Conservation (phyloP, 805 yeast genomes). For the Saturnispora galanensis region DNA sequence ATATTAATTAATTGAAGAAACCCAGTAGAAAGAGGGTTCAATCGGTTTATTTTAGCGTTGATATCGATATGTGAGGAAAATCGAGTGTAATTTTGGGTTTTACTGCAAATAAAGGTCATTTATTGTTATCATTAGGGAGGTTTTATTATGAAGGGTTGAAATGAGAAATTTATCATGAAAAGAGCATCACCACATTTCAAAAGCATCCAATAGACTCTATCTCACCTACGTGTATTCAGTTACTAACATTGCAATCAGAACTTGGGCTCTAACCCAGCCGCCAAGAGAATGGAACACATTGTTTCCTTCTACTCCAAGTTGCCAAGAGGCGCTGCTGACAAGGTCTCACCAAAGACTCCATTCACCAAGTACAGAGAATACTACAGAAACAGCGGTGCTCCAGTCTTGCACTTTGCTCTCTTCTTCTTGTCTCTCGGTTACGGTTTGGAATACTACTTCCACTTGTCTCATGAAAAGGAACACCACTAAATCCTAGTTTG, state of each 20-base stretch:
- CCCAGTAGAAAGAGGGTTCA: too few relatives aligned
- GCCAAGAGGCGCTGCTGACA: conserved; percentile 88
- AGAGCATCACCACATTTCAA: too few relatives aligned
- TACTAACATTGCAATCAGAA: conserved; percentile 35
- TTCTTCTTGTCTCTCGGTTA: conserved; percentile 70
- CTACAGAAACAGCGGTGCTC: conserved; percentile 75
- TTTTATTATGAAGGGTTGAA: not conserved
- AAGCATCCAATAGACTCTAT: too few relatives aligned
- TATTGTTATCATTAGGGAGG: too few relatives aligned
- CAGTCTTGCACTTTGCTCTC: conserved; percentile 66
- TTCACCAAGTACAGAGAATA: conserved; percentile 75
- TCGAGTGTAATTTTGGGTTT: too few relatives aligned
- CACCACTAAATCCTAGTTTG: conserved; percentile 24
- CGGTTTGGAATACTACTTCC: conserved; percentile 89
- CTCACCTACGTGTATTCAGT: too few relatives aligned
- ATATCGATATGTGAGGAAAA: too few relatives aligned
- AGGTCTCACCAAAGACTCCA: conserved; percentile 57
- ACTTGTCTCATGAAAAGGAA: conserved; percentile 56
- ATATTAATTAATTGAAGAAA: too few relatives aligned
- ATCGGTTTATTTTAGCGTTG: too few relatives aligned
- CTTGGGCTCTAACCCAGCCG: conserved; percentile 92
- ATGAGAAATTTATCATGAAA: not conserved
- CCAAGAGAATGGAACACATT: conserved; percentile 92
- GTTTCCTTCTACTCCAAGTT: conserved; percentile 92
- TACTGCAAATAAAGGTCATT: too few relatives aligned